Base-by-base conservation (phyloP, 768 basidiomycete genomes). In the Infundibulicybe gibba region DNA sequence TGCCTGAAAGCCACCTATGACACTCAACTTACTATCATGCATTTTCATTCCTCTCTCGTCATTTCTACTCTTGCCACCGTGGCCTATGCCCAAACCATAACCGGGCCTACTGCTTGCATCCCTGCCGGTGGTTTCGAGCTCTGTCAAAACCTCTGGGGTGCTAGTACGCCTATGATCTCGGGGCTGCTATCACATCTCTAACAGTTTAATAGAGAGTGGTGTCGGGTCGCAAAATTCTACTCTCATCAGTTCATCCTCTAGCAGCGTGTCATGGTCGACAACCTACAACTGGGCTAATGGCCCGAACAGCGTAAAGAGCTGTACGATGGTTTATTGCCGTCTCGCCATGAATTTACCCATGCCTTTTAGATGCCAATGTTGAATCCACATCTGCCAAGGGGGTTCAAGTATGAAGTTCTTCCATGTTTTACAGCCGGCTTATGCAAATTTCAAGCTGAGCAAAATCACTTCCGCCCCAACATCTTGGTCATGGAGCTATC, bases 101-200 rank as follows among this genome's bases (percentile, higher is more conserved):
- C 66, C 5, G 78, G 78, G 2, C 67, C 64, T 46, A 73, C 56
- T 34, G 61, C 68, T 49, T 80, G 79, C 55, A 50, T 61, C 37
- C 61, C 75, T 1, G 73, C 72, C 3, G 79, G 78, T 2, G 57
- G 60, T 11, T 82, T 66, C 58, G 72, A 67, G 0, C 69, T 81
- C 38, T 81, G 79, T 64, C 75, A 80, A 56, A 79, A 82, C 57
- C 72, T 77, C 17, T 82, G 79, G 79, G 79, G 77, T 12, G 54
- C 58, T 15, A 43, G 75, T 75, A 49, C 34, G 68, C 41, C 54
- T 32, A 3, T 20, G n/a, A 9, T 40, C 21, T 4, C 25, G 25
- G 8, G 25, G 4, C 25, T 25, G 25, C 2, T 39, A 12, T 14
- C n/a, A 12, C 5, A 32, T n/a, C 30, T 8, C 31, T 39, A n/a